These are phyloP conservation scores for Trichoderma semiorbis DNA, from an alignment of 2,329 filamentous ascomycete species.

Conservation along the genomic window DNA sequence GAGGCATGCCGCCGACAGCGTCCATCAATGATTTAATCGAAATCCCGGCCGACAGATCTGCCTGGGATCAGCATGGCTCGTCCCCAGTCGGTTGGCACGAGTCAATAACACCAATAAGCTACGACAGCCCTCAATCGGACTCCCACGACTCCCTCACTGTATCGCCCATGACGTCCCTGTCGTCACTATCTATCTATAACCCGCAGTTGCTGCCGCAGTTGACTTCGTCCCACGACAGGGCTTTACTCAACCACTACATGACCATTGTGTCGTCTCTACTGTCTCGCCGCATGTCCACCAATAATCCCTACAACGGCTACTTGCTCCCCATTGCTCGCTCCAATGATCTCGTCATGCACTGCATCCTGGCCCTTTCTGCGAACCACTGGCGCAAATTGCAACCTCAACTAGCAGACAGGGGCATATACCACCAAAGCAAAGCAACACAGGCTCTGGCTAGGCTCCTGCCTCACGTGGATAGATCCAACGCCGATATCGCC, in stretches of 20 bases:
- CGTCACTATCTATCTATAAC: conserved; percentile 29
- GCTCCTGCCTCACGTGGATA: conserved; percentile 35
- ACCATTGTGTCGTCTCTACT: conserved; percentile 34
- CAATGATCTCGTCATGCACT: conserved; percentile 34
- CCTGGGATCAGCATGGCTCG: conserved; percentile 26
- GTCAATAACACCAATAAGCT: conserved; percentile 26
- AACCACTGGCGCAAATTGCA: conserved; percentile 36
- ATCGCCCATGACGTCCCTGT: conserved; percentile 6
- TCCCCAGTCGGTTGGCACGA: conserved; percentile 25
- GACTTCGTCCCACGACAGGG: conserved; percentile 29
- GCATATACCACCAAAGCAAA: conserved; percentile 32
- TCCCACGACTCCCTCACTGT: conserved; percentile 21
- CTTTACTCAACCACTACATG: conserved; percentile 34
- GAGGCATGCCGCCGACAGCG: conserved; percentile 10
- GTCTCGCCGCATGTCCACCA: conserved; percentile 27
- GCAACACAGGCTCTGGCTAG: conserved; percentile 31
- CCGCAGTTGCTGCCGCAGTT: conserved; percentile 32
- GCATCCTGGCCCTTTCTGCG: conserved; percentile 32
- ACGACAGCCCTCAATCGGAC: conserved; percentile 23
- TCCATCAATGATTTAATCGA: conserved; percentile 21
- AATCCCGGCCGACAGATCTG: conserved; percentile 19
- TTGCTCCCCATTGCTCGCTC: conserved; percentile 33
- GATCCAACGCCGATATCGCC: conserved; percentile 32
- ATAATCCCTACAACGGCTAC: conserved; percentile 33
- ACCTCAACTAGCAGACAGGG: conserved; percentile 29